These are phyloP conservation scores for Xylaria sp. DNA, from an alignment of 2,329 filamentous ascomycete genomes.

Conservation along the genomic window DNA sequence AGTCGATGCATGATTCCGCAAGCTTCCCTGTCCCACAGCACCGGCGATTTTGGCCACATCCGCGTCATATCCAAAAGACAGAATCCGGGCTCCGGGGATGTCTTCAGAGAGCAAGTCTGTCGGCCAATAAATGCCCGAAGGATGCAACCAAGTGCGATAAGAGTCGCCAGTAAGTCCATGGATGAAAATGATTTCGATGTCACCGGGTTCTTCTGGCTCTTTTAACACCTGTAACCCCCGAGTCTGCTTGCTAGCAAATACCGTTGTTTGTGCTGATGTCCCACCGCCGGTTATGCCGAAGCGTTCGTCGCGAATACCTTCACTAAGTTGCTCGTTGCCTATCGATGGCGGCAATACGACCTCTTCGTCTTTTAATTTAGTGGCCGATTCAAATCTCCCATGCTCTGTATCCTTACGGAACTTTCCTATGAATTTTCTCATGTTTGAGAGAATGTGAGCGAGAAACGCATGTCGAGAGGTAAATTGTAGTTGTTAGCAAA, in stretches of 20 bases:
- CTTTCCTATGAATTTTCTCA: background rate
- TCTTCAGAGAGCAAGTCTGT: slow-evolving; percentile 9
- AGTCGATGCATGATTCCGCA: slow-evolving; percentile 20
- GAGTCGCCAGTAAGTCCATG: slow-evolving; percentile 11
- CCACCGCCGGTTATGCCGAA: background rate
- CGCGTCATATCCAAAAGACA: slow-evolving; percentile 11
- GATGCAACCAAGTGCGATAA: slow-evolving; percentile 3
- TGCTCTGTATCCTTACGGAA: background rate
- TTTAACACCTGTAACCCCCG: slow-evolving; percentile 11
- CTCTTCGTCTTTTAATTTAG: background rate
- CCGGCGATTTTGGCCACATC: slow-evolving; percentile 21
- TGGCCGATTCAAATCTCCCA: background rate
- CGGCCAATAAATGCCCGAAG: slow-evolving; percentile 9
- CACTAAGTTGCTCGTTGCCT: background rate
- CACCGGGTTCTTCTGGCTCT: slow-evolving; percentile 1
- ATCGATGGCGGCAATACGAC: background rate
- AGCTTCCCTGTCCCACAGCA: slow-evolving; percentile 10
- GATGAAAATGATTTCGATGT: slow-evolving; percentile 18
- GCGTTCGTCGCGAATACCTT: background rate
- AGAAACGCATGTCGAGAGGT: background rate
- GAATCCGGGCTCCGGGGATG: slow-evolving; percentile 6
- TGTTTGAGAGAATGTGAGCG: background rate
- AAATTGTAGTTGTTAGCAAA: background rate
- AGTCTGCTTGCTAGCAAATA: slow-evolving; percentile 3
- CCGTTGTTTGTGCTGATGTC: background rate